Base-by-base conservation (phyloP, 345 rosid genomes). In the Schrenkiella parvula region DNA sequence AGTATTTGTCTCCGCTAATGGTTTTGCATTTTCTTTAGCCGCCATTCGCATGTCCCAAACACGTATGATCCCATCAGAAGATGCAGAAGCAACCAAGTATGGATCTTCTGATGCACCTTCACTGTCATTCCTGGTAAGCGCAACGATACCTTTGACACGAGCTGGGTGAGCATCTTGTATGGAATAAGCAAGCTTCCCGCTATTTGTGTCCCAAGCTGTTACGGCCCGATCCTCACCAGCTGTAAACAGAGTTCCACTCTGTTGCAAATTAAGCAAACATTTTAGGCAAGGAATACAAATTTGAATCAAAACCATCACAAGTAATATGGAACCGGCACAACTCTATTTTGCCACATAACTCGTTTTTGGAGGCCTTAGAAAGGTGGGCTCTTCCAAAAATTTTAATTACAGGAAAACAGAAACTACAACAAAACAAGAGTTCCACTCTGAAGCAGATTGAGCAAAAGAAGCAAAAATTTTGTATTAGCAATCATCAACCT, bases 41-140 rank as follows among this genome's bases (percentile, higher is more conserved):
- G 83, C 88, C 85, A 79, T 84, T 42, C 98, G 91, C 34, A 86
- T 84, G 77, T 95, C 99, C 99, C 99, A 95, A 47, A 91, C 96
- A 23, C 91, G 84, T 79, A 95, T 87, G 70, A 87, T 68, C 57
- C 99, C 99, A 80, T 95, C 99, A 0, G 98, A 88, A 0, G 98
- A 91, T 57, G 96, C 97, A 5, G 97, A 91, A 13, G 93, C 87
- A 76, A 89, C 71, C 29, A 95, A 66, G 80, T 75, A 84, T 8
- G 97, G 96, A 66, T 86, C 88, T 50, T 87, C 91, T 5, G 55
- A 82, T 21, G 70, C 84, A 61, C 66, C 53, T 4, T 57, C 78
- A 14, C 53, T 79, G 61, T 56, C 80, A 50, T 64, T 88, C 78
- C 76, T 81, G 8, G 83, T 84, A 28, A 91, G 88, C 47, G 87